Evolutionary conservation across 225 moss, liverwort and hornwort genomes (phyloP).

Genomic region (Ulota crispa): DNA sequence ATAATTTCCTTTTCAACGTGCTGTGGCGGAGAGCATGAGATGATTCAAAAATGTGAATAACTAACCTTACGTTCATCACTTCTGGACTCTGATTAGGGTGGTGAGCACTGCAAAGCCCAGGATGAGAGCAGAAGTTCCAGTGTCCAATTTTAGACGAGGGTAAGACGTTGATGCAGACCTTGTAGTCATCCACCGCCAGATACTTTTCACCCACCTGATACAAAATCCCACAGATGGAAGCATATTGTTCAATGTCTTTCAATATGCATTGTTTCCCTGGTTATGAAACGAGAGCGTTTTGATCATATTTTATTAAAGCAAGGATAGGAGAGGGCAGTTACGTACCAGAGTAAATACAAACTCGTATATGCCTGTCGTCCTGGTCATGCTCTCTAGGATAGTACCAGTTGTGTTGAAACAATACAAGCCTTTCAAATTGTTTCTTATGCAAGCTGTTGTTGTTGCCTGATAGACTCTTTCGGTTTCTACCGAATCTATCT

Average conservation of each 20-base stretch:
- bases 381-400: constrained; percentile 22
- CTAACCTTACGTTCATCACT: constrained; percentile 34
- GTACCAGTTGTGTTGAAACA: constrained; percentile 26
- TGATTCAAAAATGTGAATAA: background rate
- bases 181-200: constrained; percentile 14
- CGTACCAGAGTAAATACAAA: constrained; percentile 36
- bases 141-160: constrained; percentile 30
- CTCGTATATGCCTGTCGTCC: constrained; percentile 31
- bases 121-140: constrained; percentile 46
- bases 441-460: constrained; percentile 11
- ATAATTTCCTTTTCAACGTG: background rate
- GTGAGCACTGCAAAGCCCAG: constrained; percentile 30
- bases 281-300: background rate
- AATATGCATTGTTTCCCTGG: background rate
- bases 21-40: background rate
- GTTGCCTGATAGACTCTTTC: constrained; percentile 16
- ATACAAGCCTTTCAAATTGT: constrained; percentile 41
- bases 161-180: constrained; percentile 17
- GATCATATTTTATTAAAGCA: background rate
- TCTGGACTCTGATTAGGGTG: constrained; percentile 19
- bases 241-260: background rate
- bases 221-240: background rate
- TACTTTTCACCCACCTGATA: constrained; percentile 34
- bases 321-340: background rate
- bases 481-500: background rate